Evolutionary conservation across 2,329 filamentous ascomycete genomes (phyloP).

Genomic region (Cladosporium cucumerinum): DNA sequence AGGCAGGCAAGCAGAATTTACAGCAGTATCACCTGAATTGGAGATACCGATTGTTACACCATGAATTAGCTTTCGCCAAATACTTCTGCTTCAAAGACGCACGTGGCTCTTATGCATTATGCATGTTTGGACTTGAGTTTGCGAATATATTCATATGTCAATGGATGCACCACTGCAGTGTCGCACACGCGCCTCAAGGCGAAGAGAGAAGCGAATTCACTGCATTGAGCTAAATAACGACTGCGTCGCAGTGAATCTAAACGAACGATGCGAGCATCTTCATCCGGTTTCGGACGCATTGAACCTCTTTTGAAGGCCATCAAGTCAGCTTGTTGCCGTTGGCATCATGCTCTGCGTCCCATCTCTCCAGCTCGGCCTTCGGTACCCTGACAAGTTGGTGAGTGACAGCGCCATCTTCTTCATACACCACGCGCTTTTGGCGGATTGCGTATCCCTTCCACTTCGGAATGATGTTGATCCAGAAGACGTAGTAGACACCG

Average conservation of each 20-base stretch:
- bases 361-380: constrained; percentile 48
- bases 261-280: not conserved
- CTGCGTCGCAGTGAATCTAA: not conserved
- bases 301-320: not conserved
- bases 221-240: not conserved
- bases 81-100: not conserved
- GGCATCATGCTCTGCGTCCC: constrained; percentile 59
- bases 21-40: not conserved
- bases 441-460: constrained; percentile 54
- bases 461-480: constrained; percentile 56
- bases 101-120: not conserved
- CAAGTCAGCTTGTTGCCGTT: constrained; percentile 15
- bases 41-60: not conserved
- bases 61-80: not conserved
- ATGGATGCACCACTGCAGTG: not conserved
- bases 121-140: not conserved
- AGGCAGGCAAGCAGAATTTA: not conserved
- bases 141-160: not conserved
- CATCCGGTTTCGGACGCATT: not conserved
- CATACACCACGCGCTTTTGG: constrained; percentile 40
- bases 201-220: not conserved
- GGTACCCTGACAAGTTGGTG: constrained; percentile 57
- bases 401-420: constrained; percentile 45
- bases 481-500: constrained; percentile 56
- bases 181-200: not conserved